Percentiles rank a stretch among this genome's conserved stretches.
phyloP scores from a whole-genome alignment of 164 flowering plant species.

The Magnolia changhungtana region DNA sequence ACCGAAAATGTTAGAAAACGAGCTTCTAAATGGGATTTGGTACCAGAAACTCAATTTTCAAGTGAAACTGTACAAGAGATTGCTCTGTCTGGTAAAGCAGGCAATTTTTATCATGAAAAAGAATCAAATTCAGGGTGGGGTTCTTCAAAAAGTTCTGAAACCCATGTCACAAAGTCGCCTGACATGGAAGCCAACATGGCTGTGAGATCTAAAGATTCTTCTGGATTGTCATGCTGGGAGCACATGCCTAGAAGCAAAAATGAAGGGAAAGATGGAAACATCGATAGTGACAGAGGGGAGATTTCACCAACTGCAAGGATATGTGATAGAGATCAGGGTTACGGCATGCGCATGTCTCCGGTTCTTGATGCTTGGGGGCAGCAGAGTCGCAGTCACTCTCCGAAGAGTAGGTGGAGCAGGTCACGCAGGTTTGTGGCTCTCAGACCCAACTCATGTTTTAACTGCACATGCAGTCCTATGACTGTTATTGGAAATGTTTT shows the following conservation, averaged over 20 bases:
- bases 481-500: no score
- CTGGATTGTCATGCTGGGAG: slow-evolving; percentile 27
- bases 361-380: slow-evolving; percentile 39
- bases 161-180: slow-evolving; percentile 29
- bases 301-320: slow-evolving; percentile 13
- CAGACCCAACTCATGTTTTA: not conserved
- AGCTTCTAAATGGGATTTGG: slow-evolving; percentile 58
- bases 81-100: slow-evolving; percentile 22
- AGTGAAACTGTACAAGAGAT: slow-evolving; percentile 18
- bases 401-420: slow-evolving; percentile 34
- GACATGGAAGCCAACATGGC: slow-evolving; percentile 13
- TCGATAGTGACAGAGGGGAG: slow-evolving; percentile 2
- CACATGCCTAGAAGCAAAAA: slow-evolving; percentile 27
- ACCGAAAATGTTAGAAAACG: slow-evolving; percentile 33
- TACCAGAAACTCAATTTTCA: slow-evolving; percentile 19
- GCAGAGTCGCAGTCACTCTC: slow-evolving; percentile 39
- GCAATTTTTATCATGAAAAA: slow-evolving; percentile 22
- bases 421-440: slow-evolving; percentile 39
- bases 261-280: slow-evolving; percentile 9
- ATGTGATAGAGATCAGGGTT: slow-evolving; percentile 34
- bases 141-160: slow-evolving; percentile 12
- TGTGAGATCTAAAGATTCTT: slow-evolving; percentile 22
- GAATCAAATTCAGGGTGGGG: slow-evolving; percentile 17
- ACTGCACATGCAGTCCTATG: no score
- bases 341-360: slow-evolving; percentile 16